These are phyloP conservation scores for Carex littledalei DNA, from an alignment of 176 grass and related monocot genomes.

Conservation along the genomic window DNA sequence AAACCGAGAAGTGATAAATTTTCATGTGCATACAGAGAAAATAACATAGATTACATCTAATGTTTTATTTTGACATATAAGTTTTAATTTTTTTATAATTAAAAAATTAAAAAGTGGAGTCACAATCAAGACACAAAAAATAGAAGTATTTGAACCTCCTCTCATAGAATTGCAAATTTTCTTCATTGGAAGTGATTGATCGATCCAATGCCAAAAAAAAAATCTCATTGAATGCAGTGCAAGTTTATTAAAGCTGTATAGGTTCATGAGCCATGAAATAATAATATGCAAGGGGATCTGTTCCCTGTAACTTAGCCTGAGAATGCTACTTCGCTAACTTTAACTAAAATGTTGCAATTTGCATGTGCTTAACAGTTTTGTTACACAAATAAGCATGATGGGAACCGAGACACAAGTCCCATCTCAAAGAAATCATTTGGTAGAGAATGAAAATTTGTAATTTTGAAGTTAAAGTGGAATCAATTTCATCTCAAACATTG, in stretches of 20 bases:
- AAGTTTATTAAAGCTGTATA: neutral
- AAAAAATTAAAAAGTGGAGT: no score
- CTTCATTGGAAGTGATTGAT: neutral
- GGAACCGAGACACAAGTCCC: neutral
- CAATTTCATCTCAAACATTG: neutral
- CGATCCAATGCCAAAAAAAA: neutral
- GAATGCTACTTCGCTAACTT: neutral
- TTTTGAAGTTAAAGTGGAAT: no score
- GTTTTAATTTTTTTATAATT: no score
- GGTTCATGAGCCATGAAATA: neutral
- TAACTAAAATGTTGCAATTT: neutral
- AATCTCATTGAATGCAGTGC: neutral
- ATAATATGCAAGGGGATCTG: slow-evolving; percentile 1
- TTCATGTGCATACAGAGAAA: no score
- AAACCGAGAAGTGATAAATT: no score
- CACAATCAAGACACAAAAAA: no score
- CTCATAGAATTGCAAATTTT: neutral
- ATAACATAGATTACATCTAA: no score
- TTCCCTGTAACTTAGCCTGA: neutral
- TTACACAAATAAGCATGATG: neutral
- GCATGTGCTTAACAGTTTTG: neutral
- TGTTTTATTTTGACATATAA: no score
- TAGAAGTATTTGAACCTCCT: no score
- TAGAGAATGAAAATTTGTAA: neutral
- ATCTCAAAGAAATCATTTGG: neutral